Evolutionary conservation across 106 monocot genomes (phyloP).

Genomic region (Allium fistulosum): DNA sequence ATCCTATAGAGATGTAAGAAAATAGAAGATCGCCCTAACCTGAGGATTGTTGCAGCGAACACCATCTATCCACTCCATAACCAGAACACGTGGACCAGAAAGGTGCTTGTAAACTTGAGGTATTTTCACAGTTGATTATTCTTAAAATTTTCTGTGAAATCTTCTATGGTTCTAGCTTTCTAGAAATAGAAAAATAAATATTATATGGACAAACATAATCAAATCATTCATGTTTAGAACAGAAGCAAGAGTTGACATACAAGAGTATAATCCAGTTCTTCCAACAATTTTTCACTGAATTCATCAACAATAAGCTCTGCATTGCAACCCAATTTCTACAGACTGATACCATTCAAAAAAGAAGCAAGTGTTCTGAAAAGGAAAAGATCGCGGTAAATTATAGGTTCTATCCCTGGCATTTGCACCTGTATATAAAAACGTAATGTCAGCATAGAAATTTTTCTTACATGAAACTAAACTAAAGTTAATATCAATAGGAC

Average conservation of each 20-base stretch:
- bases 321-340: no score
- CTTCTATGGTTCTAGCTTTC: slow-evolving; percentile 96
- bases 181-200: slow-evolving; percentile 12
- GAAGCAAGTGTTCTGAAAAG: slow-evolving; percentile 95
- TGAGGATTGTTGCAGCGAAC: slow-evolving; percentile 88
- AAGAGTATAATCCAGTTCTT: no score
- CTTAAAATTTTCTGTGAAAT: slow-evolving; percentile 94
- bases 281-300: no score
- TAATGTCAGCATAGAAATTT: no score
- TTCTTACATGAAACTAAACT: no score
- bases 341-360: no score
- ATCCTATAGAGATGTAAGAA: no score
- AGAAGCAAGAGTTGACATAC: slow-evolving; percentile 5
- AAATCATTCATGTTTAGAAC: neutral
- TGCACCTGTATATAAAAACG: slow-evolving; percentile 47
- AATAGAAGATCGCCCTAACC: slow-evolving; percentile 25
- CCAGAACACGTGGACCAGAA: slow-evolving; percentile 78
- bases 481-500: no score
- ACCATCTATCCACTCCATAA: slow-evolving; percentile 99
- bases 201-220: neutral
- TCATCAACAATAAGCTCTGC: no score
- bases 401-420: slow-evolving; percentile 93
- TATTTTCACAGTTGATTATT: slow-evolving; percentile 94
- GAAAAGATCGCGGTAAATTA: slow-evolving; percentile 97
- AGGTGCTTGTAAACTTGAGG: slow-evolving; percentile 85